Base-by-base conservation (phyloP, 2,329 filamentous ascomycete genomes). In the Fusarium oxysporum region DNA sequence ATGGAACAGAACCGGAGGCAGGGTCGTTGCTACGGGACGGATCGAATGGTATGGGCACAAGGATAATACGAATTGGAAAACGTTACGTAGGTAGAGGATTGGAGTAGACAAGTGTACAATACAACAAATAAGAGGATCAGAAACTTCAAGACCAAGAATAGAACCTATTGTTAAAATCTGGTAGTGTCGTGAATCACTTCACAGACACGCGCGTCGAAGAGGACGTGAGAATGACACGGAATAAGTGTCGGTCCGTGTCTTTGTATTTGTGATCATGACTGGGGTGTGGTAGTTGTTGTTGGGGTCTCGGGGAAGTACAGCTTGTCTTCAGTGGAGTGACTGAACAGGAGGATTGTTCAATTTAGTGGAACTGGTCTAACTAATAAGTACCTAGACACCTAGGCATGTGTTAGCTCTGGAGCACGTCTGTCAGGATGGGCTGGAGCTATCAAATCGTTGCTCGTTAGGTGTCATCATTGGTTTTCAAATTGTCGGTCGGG, bases 111-210 rank as follows among this genome's bases (percentile, higher is more conserved):
- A 30, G 14, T 37, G 48, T 10, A 33, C 16, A 45, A 50, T 55
- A 47, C n/a, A 45, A 50, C 38, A 57, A 47, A 45, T 17, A 16
- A 23, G 57, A 25, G 47, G 35, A 41, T 19, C 10, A 28, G 51
- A 25, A 28, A 23, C 50, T 12, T 44, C 25, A 40, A 37, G 23
- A 23, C 51, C 37, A 43, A 65, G 64, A 66, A 50, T 25, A 51
- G 41, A 62, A 61, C 48, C 56, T 56, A 35, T 55, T 45, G 23
- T 68, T 23, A 17, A 62, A 50, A 44, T 68, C 57, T 47, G 44
- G 71, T 50, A 40, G 68, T 54, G 55, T 59, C 53, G 63, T 73
- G 56, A 72, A 37, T 68, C 54, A 69, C 40, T 61, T 28, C 41
- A 62, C 53, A 54, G 47, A 43, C 65, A 50, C 56, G 59, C 37